Conservation (phyloP, 1,139 yeast genomes). For the Pneumocystis oryctolagi region DNA sequence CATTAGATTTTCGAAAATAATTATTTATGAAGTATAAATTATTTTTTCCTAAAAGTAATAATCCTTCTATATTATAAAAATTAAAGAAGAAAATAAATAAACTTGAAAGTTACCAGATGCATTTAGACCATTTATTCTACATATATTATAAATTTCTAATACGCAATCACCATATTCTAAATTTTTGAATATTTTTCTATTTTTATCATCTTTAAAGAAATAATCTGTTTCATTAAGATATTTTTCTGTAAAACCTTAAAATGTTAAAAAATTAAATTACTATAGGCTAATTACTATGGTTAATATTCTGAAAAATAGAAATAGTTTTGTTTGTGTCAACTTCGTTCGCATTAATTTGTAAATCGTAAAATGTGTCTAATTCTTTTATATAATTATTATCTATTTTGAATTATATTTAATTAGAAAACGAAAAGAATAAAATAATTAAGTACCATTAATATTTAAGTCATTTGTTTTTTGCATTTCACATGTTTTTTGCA, state of each 20-base stretch:
- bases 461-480: neutral
- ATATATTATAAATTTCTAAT: constrained; percentile 55
- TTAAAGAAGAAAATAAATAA: neutral
- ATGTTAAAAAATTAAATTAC: neutral
- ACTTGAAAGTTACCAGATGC: constrained; percentile 22
- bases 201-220: constrained; percentile 49
- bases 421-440: neutral
- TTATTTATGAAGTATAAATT: constrained; percentile 55
- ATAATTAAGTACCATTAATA: neutral
- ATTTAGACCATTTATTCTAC: constrained; percentile 57
- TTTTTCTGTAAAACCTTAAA: constrained; percentile 4
- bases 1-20: constrained; percentile 42
- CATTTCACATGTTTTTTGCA: neutral
- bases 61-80: constrained; percentile 38
- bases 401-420: neutral
- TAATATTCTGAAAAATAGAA: neutral
- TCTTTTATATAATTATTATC: neutral
- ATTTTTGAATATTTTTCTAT: constrained; percentile 55
- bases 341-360: neutral
- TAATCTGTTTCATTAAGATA: constrained; percentile 20
- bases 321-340: neutral
- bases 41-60: constrained; percentile 49
- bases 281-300: neutral
- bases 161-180: constrained; percentile 59
- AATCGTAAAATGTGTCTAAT: neutral